Conservation (phyloP, 164 flowering plant species). For the Nymphaea colorata region DNA sequence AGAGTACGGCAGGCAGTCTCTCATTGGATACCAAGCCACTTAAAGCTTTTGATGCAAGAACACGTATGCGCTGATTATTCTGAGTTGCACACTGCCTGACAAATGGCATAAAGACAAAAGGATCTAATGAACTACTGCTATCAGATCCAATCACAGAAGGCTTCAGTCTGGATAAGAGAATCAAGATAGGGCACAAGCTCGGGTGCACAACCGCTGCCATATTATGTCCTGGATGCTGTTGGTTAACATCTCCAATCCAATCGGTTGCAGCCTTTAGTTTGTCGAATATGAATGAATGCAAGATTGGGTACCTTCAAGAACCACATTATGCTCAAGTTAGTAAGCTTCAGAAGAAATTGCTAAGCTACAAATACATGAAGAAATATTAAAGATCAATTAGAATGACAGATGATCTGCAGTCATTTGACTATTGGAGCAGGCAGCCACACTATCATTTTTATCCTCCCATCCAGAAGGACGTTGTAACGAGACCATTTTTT, state of each 20-base stretch:
- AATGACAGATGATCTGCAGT: background rate
- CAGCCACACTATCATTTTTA: background rate
- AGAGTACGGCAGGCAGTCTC: constrained; percentile 53
- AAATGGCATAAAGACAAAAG: constrained; percentile 78
- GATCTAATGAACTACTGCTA: constrained; percentile 72
- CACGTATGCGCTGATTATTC: constrained; percentile 75
- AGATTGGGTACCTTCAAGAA: constrained; percentile 64
- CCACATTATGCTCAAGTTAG: background rate
- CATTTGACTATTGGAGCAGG: background rate
- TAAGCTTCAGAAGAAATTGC: background rate
- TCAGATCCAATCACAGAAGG: constrained; percentile 76
- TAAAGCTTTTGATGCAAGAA: constrained; percentile 88
- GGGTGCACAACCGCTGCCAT: constrained; percentile 73
- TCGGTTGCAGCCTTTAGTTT: constrained; percentile 75
- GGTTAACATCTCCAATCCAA: constrained; percentile 31
- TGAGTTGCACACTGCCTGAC: constrained; percentile 79
- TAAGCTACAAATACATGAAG: background rate
- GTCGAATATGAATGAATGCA: constrained; percentile 67
- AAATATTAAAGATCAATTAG: background rate
- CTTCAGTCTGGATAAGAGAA: constrained; percentile 92
- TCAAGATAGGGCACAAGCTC: constrained; percentile 85
- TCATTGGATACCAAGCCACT: constrained; percentile 82
- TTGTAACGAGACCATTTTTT: too few relatives aligned
- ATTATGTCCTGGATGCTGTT: constrained; percentile 32
- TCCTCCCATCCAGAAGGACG: too few relatives aligned